phyloP scores from a whole-genome alignment of 75 land plant species.

The Adiantum capillusveneris region DNA sequence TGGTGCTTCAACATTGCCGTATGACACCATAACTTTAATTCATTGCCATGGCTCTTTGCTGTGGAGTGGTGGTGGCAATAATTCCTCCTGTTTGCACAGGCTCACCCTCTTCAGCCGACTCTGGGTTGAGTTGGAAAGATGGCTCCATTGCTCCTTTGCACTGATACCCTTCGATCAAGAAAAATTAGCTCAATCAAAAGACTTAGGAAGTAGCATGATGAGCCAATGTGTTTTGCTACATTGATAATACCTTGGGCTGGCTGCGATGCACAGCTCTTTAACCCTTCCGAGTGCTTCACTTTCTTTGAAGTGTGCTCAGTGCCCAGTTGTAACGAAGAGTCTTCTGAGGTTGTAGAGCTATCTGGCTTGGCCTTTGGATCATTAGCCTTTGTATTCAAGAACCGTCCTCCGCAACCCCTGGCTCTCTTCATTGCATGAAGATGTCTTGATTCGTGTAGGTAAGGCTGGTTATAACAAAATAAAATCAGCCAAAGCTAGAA shows the following conservation, averaged over 20 bases:
- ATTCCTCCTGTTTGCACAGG: too few relatives aligned
- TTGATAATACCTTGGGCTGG: background rate
- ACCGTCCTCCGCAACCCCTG: conserved; percentile 78
- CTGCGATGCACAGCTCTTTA: background rate
- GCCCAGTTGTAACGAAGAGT: background rate
- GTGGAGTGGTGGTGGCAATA: too few relatives aligned
- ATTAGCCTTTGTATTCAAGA: conserved; percentile 53
- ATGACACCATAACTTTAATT: too few relatives aligned
- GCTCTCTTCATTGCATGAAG: conserved; percentile 74
- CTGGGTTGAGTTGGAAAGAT: too few relatives aligned
- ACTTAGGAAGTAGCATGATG: background rate
- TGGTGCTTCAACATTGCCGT: too few relatives aligned
- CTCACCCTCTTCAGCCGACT: too few relatives aligned
- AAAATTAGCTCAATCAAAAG: background rate
- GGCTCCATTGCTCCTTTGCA: too few relatives aligned
- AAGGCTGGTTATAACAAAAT: too few relatives aligned
- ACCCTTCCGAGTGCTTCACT: background rate
- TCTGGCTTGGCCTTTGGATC: background rate
- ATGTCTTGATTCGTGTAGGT: conserved; percentile 86
- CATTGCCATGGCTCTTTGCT: too few relatives aligned
- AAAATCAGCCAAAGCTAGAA: too few relatives aligned
- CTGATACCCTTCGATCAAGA: too few relatives aligned
- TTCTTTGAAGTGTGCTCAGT: too few relatives aligned
- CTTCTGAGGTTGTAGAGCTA: background rate
- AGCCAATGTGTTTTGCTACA: background rate